phyloP scores from a whole-genome alignment of 2,329 filamentous ascomycete genomes.

The Fonsecaea pedrosoi region DNA sequence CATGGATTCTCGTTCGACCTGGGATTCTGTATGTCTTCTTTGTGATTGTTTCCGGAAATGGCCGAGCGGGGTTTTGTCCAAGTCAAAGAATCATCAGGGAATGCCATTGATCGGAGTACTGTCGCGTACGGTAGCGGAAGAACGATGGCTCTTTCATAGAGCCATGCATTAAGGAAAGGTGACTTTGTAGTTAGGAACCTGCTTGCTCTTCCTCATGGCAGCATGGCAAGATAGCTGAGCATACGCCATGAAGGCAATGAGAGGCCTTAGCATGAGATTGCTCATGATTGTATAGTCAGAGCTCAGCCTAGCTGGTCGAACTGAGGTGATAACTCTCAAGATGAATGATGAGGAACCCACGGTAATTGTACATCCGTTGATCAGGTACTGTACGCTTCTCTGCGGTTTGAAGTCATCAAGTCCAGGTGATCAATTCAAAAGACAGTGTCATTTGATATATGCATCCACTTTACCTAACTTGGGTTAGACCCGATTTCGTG shows the following conservation, averaged over 20 bases:
- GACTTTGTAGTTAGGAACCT: neutral
- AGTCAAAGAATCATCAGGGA: neutral
- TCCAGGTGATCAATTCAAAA: conserved; percentile 10
- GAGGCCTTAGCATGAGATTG: neutral
- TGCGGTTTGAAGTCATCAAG: neutral
- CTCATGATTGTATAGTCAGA: neutral
- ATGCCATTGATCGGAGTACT: neutral
- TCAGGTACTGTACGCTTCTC: neutral
- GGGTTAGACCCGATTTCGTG: neutral
- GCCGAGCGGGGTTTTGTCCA: neutral
- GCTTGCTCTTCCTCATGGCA: neutral
- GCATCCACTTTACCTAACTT: conserved; percentile 12
- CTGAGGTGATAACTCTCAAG: neutral
- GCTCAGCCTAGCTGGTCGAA: neutral
- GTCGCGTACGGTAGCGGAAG: neutral
- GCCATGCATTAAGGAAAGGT: neutral
- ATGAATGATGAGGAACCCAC: neutral
- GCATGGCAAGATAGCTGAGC: neutral
- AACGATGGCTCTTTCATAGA: neutral
- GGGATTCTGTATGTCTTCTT: conserved; percentile 2
- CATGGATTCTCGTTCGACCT: neutral
- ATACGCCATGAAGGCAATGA: neutral
- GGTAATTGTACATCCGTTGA: neutral
- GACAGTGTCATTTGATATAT: conserved; percentile 18
- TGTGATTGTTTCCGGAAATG: conserved; percentile 21